phyloP scores from a whole-genome alignment of 1,284 basidiomycete species.

The Cutaneotrichosporon spelunceum region DNA sequence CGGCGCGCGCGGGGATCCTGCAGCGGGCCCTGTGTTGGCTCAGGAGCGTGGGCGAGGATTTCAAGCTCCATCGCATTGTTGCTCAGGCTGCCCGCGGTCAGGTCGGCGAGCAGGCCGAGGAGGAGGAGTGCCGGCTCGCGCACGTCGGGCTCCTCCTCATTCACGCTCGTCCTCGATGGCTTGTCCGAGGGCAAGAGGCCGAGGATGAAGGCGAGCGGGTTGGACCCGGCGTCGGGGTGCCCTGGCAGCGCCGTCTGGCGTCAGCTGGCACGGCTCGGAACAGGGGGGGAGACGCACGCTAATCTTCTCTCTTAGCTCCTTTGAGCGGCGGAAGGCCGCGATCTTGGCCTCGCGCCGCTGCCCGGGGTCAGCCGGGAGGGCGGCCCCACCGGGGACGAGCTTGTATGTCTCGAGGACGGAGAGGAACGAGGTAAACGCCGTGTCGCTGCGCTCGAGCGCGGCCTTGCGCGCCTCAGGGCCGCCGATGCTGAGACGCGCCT shows the following conservation, averaged over 20 bases:
- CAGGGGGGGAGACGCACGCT: conserved; percentile 58
- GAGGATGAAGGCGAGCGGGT: conserved; percentile 34
- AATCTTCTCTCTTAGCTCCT: conserved; percentile 66
- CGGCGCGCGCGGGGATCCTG: conserved; percentile 44
- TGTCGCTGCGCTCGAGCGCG: conserved; percentile 62
- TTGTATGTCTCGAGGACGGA: conserved; percentile 63
- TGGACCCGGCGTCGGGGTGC: conserved; percentile 40
- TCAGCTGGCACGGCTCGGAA: conserved; percentile 6
- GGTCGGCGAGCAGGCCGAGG: conserved; percentile 68
- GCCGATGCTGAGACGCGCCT: conserved; percentile 61
- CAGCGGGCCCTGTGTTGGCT: conserved; percentile 47
- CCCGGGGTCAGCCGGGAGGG: conserved; percentile 61
- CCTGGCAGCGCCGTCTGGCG: conserved; percentile 59
- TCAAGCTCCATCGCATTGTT: conserved; percentile 71
- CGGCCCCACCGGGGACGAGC: conserved; percentile 52
- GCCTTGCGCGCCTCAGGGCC: conserved; percentile 61
- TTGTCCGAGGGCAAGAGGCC: conserved; percentile 28
- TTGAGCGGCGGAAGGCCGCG: conserved; percentile 77
- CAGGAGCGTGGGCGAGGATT: conserved; percentile 48
- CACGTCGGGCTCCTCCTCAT: conserved; percentile 58
- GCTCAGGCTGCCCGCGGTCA: conserved; percentile 66
- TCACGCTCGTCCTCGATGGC: conserved; percentile 40
- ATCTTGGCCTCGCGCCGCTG: conserved; percentile 80
- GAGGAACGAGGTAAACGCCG: conserved; percentile 60
- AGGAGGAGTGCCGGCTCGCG: conserved; percentile 68